A percentile compares a stretch with the other conserved stretches of the same genome.
Evolutionary conservation across 2,329 filamentous ascomycete genomes (phyloP).

Genomic region (Epicoccum sorghinum): DNA sequence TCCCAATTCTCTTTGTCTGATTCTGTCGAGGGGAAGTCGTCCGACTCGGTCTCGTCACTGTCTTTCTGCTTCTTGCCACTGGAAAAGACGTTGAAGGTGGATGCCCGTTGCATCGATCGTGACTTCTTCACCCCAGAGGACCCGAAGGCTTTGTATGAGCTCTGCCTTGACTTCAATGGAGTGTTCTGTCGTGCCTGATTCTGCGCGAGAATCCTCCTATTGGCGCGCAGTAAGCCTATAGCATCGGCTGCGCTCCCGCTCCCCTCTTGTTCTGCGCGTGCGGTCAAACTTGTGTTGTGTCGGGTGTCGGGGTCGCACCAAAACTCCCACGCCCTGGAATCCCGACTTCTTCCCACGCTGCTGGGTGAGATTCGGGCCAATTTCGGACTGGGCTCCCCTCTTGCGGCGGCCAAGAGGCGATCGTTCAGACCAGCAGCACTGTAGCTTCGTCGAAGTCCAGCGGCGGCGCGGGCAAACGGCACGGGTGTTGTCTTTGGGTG

Average conservation of each 20-base stretch:
- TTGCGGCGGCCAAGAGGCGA: slow-evolving; percentile 35
- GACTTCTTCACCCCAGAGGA: slow-evolving; percentile 46
- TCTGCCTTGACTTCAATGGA: slow-evolving; percentile 39
- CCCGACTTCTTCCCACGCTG: slow-evolving; percentile 75
- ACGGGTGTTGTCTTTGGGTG: slow-evolving; percentile 58
- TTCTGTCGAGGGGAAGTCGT: slow-evolving; percentile 66
- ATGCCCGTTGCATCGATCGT: slow-evolving; percentile 43
- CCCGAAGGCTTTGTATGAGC: slow-evolving; percentile 37
- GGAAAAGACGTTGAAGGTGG: slow-evolving; percentile 45
- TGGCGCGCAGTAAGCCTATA: slow-evolving; percentile 79
- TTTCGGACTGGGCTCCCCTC: slow-evolving; percentile 40
- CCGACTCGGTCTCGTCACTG: slow-evolving; percentile 46
- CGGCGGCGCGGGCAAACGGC: slow-evolving; percentile 47
- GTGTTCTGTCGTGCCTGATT: slow-evolving; percentile 72
- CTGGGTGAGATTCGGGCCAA: slow-evolving; percentile 57
- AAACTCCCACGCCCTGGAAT: slow-evolving; percentile 89
- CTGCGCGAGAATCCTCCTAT: slow-evolving; percentile 57
- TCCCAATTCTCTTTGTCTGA: slow-evolving; percentile 96
- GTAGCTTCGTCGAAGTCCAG: slow-evolving; percentile 70
- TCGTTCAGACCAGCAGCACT: slow-evolving; percentile 63
- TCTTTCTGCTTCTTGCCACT: slow-evolving; percentile 33
- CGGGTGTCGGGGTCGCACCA: slow-evolving; percentile 82
- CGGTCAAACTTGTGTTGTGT: slow-evolving; percentile 71
- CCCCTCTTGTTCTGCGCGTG: slow-evolving; percentile 80
- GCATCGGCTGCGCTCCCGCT: slow-evolving; percentile 80